phyloP scores from a whole-genome alignment of 1,284 basidiomycete genomes.

The Inonotus obliquus region DNA sequence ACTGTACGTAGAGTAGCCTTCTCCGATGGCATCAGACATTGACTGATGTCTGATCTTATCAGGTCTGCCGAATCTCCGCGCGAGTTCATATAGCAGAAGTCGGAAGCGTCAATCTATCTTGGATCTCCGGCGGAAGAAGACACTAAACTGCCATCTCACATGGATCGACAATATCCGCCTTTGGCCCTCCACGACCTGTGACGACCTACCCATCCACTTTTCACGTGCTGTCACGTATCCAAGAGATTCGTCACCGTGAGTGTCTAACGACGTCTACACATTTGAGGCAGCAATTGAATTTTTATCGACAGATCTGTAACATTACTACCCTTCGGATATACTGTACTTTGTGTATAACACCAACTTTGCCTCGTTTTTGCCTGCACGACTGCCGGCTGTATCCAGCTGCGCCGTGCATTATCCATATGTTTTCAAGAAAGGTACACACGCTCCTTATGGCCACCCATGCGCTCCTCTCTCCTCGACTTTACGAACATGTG shows the following conservation, averaged over 20 bases:
- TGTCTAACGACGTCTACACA: background rate
- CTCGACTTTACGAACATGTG: background rate
- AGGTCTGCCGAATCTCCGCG: conserved; percentile 74
- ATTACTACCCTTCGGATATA: background rate
- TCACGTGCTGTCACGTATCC: background rate
- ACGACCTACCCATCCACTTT: background rate
- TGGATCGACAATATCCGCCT: background rate
- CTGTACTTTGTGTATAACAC: conserved; percentile 2
- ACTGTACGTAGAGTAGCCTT: conserved; percentile 43
- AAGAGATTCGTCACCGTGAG: background rate
- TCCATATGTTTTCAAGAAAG: background rate
- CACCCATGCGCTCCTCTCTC: background rate
- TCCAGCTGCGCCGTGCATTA: background rate
- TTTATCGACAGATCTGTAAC: background rate
- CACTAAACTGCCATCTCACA: conserved; percentile 28
- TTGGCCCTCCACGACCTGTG: background rate
- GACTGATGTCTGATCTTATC: conserved; percentile 9
- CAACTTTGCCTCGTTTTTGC: background rate
- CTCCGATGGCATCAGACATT: background rate
- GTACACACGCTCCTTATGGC: background rate
- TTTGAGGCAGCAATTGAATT: background rate
- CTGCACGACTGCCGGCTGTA: background rate
- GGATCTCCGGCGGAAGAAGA: conserved; percentile 63
- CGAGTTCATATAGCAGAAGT: conserved; percentile 66
- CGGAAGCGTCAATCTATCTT: conserved; percentile 71